Evolutionary conservation across 1,284 basidiomycete species (phyloP).

Genomic region (Pseudozyma flocculosa): DNA sequence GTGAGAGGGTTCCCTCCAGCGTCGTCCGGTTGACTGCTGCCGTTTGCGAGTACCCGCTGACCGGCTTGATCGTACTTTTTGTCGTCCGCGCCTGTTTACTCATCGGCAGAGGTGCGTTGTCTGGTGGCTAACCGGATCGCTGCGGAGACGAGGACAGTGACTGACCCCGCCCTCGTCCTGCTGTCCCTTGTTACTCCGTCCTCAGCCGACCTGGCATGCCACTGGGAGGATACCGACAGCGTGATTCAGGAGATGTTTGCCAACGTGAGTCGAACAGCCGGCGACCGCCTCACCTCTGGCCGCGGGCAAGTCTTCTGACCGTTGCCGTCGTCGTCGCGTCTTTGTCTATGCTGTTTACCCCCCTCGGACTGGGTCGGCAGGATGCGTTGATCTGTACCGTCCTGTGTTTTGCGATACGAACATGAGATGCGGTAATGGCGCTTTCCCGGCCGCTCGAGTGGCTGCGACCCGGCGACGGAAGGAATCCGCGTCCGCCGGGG

Average conservation of each 20-base stretch:
- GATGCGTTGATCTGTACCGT: conserved; percentile 41
- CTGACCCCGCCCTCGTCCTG: too few relatives aligned
- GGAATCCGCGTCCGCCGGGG: too few relatives aligned
- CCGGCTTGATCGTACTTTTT: too few relatives aligned
- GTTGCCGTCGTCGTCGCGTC: too few relatives aligned
- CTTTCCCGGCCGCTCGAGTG: too few relatives aligned
- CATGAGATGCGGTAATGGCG: conserved; percentile 12
- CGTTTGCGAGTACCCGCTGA: too few relatives aligned
- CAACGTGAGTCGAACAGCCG: conserved; percentile 19
- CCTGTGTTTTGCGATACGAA: conserved; percentile 34
- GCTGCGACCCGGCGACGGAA: too few relatives aligned
- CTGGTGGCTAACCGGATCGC: too few relatives aligned
- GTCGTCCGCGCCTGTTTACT: too few relatives aligned
- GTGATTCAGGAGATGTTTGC: conserved; percentile 43
- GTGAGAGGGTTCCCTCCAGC: conserved; percentile 8
- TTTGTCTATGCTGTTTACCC: too few relatives aligned
- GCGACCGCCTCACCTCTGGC: not conserved
- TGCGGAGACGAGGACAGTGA: too few relatives aligned
- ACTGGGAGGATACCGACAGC: conserved; percentile 44
- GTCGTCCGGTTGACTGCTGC: too few relatives aligned
- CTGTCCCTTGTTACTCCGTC: not conserved
- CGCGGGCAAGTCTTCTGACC: not conserved
- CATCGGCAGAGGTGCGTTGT: conserved; percentile 1
- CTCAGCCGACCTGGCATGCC: conserved; percentile 42
- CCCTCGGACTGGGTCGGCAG: conserved; percentile 9